These are phyloP conservation scores for Coemansia sp. DNA, from an alignment of 192 early-diverging fungal genomes.

Conservation along the genomic window DNA sequence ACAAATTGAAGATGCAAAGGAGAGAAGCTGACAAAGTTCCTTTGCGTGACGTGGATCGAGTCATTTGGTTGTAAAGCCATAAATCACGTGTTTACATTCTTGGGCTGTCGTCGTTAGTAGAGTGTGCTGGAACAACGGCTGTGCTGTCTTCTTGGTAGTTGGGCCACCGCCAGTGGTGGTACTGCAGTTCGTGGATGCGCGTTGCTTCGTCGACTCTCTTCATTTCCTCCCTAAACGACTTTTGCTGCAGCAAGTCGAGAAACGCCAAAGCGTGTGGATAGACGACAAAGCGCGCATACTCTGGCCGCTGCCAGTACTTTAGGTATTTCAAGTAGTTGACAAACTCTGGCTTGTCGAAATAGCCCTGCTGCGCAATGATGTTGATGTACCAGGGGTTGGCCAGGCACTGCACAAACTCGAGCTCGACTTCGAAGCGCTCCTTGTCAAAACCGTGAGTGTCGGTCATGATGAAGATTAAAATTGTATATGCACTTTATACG, in stretches of 20 bases:
- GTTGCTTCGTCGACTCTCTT: slow-evolving; percentile 72
- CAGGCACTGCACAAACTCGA: slow-evolving; percentile 95
- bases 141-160: slow-evolving; percentile 2
- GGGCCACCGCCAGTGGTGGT: slow-evolving; percentile 14
- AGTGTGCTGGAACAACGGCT: background rate
- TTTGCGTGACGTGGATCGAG: background rate
- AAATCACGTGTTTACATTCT: slow-evolving; percentile 11
- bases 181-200: slow-evolving; percentile 65
- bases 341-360: slow-evolving; percentile 84
- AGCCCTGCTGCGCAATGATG: slow-evolving; percentile 86
- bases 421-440: slow-evolving; percentile 84
- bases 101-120: background rate
- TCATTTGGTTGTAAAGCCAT: background rate
- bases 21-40: background rate
- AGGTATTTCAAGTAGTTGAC: slow-evolving; percentile 91
- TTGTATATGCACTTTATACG: too few relatives aligned
- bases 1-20: background rate
- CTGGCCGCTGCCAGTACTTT: slow-evolving; percentile 85
- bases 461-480: background rate
- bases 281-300: slow-evolving; percentile 91
- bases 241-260: slow-evolving; percentile 83
- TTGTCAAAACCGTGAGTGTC: slow-evolving; percentile 17
- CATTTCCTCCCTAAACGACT: slow-evolving; percentile 77
- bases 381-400: slow-evolving; percentile 95
- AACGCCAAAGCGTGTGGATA: slow-evolving; percentile 90